Evolutionary conservation across 2,329 filamentous ascomycete genomes (phyloP), one percentile per base, ranked within the genome.

Genomic region (Aureobasidium sp.): DNA sequence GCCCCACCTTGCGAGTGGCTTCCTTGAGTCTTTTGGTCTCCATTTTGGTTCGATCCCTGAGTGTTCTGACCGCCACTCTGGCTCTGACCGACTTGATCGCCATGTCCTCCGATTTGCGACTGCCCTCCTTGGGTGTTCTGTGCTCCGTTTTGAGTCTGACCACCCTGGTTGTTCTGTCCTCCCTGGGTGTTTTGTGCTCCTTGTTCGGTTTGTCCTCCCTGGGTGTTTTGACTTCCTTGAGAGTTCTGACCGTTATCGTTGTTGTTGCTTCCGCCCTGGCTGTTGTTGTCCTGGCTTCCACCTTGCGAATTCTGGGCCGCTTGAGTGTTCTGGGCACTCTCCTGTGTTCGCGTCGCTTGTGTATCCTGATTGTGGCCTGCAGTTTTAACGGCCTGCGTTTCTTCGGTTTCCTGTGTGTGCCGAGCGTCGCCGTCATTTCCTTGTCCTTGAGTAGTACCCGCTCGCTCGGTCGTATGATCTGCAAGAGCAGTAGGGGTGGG

Each of bases 401-500:
- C 21, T 21, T 37, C 23, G n/a, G 19, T 17, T 21, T 21, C 27
- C 27, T 33, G 25, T 19, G 45, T 49, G 6, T 21, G 47, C 13
- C 8, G 29, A 37, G n/a, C 3, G 37, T 37, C 8, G 11, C 33
- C 42, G 9, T 38, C 49, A 9, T 27, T 38, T 8, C 8, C 43
- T 17, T 57, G 45, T 19, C 33, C 33, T 46, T 29, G 43, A 10
- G 43, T 46, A 46, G 43, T 17, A n/a, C 15, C 23, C 17, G 45
- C 37, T 23, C 5, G 46, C 4, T 29, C 40, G 15, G 15, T 37
- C 6, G 40, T 57, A 6, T 40, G 45, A 27, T 65, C 60, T 21
- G 59, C 42, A 3, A 62, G 10, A 17, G 65, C 64, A 19, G 66
- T 67, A 3, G 64, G 57, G 3, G 57, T 55, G 15, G 63, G 38